A percentile compares a stretch with the other conserved stretches of the same genome.
Conservation (phyloP, 176 grass and related monocot species). For the Aechmea fasciata region DNA sequence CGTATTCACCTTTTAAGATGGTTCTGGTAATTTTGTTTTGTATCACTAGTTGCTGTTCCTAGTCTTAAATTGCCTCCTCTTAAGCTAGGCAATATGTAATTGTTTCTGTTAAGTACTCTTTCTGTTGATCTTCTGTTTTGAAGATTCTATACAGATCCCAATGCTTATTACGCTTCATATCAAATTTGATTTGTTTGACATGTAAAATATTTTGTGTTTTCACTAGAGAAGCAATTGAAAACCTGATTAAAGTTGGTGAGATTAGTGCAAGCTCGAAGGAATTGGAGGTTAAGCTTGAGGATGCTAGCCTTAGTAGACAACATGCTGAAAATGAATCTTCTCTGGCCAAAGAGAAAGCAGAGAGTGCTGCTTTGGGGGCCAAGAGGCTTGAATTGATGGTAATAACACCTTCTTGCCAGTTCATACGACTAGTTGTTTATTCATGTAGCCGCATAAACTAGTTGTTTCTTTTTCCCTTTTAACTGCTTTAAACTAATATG, state of each 20-base stretch:
- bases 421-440: too few species aligned
- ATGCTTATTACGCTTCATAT: not conserved
- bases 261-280: slow-evolving; percentile 67
- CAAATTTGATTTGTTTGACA: too few species aligned
- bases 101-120: not conserved
- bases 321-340: slow-evolving; percentile 62
- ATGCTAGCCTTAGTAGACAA: slow-evolving; percentile 64
- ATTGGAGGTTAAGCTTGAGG: slow-evolving; percentile 62
- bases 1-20: slow-evolving; percentile 10
- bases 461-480: too few species aligned
- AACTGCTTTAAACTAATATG: slow-evolving; percentile 18
- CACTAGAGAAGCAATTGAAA: slow-evolving; percentile 70
- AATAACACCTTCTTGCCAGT: not conserved
- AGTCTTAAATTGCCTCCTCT: not conserved
- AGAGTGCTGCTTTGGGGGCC: slow-evolving; percentile 49
- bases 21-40: not conserved
- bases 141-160: not conserved
- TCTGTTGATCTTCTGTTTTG: not conserved
- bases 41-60: slow-evolving; percentile 5
- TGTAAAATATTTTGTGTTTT: slow-evolving; percentile 25
- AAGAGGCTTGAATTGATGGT: slow-evolving; percentile 81
- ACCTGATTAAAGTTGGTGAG: slow-evolving; percentile 69
- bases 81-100: not conserved
- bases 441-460: too few species aligned
- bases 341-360: slow-evolving; percentile 64